Conservation (phyloP, 2,329 filamentous ascomycete species). For the Dactylonectria macrodidyma region DNA sequence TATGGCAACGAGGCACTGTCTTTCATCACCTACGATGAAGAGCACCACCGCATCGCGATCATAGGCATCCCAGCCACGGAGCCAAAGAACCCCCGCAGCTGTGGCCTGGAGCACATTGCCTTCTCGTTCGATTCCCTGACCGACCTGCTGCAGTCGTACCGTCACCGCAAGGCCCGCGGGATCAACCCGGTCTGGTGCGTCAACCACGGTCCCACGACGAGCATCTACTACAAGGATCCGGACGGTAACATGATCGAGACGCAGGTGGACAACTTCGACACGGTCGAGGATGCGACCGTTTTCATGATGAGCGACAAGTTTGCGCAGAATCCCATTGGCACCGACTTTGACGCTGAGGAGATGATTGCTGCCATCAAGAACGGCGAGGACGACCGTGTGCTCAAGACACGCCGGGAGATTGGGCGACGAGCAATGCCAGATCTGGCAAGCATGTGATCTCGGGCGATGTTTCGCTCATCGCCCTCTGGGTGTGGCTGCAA, state of each 20-base stretch:
- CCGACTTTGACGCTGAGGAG: conserved; percentile 17
- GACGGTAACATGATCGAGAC: conserved; percentile 23
- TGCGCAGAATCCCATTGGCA: conserved; percentile 18
- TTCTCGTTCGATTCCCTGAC: background rate
- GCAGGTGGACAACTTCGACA: conserved; percentile 30
- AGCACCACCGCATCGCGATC: conserved; percentile 2
- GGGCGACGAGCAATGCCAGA: background rate
- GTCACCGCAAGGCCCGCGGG: background rate
- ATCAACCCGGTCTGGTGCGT: conserved; percentile 21
- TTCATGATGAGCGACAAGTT: conserved; percentile 17
- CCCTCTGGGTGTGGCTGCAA: background rate
- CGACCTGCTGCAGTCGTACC: background rate
- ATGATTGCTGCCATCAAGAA: background rate
- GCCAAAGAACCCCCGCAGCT: background rate
- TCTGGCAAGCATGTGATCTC: no score
- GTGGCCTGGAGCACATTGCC: background rate
- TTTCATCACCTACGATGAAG: conserved; percentile 1
- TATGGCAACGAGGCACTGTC: conserved; percentile 1
- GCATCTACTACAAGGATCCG: conserved; percentile 26
- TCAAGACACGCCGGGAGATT: background rate
- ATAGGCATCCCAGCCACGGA: background rate
- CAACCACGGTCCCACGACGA: conserved; percentile 26
- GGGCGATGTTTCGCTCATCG: no score
- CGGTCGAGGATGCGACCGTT: conserved; percentile 14
- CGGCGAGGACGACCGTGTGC: background rate